Base-by-base conservation (phyloP, 1,284 basidiomycete genomes). In the Ganoderma lucidum region DNA sequence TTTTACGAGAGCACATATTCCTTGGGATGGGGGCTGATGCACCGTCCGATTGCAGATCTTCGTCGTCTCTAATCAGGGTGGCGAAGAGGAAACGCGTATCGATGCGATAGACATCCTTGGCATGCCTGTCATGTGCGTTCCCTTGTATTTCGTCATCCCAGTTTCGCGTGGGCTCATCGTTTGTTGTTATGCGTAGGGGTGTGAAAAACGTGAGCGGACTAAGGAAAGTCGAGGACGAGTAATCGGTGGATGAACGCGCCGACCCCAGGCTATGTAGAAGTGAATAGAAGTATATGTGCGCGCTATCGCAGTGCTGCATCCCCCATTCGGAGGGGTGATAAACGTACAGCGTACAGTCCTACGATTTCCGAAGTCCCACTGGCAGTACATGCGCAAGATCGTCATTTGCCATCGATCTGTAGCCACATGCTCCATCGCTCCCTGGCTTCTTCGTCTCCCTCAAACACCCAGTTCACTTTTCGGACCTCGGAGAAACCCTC, bases 401-500 rank as follows among this genome's bases (percentile, higher is more conserved):
- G 58, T 48, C 30, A 86, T 73, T 89, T 90, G 32, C 89, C 88
- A 70, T 90, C 88, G 35, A 92, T 85, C 73, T 92, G 91, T 67
- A 91, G 80, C 91, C 93, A 95, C 87, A 91, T 91, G 64, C 85
- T 87, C 96, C 96, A 97, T 70, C 86, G 80, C 71, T 78, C 83
- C 68, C 83, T 84, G 73, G 94, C 92, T 71, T 91, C 91, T 59
- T 90, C 90, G 8, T 81, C 85, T 0, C 95, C 96, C 59, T 92
- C 85, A 72, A 95, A 96, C 23, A 87, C 82, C 88, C 94, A 97
- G 70, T 94, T 90, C 17, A 97, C 88, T 41, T 83, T 87, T 74
- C 87, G 90, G 41, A 97, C 85, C 75, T 95, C 91, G 3, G 85
- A 78, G 74, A 95, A 94, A 0, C 95, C 96, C 81, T 97, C 95